phyloP scores from a whole-genome alignment of 352 stramenopile species.

The Saprolegnia diclina region DNA sequence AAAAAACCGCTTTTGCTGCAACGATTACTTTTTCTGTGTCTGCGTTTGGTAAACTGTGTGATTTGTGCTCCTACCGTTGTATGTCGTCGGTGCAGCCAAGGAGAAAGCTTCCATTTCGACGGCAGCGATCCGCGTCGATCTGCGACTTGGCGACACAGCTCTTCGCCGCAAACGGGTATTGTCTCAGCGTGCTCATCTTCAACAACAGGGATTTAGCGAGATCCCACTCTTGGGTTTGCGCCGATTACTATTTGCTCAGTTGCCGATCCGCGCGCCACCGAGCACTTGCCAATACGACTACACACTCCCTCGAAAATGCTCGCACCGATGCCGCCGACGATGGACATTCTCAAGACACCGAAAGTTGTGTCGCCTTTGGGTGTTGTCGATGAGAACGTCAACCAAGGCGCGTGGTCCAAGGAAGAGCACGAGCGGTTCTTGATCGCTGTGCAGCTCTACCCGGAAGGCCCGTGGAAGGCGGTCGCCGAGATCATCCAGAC shows the following conservation, averaged over 20 bases:
- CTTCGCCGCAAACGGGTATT: neutral
- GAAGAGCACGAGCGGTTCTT: conserved; percentile 73
- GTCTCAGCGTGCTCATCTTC: neutral
- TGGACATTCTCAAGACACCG: neutral
- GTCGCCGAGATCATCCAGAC: conserved; percentile 68
- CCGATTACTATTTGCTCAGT: conserved; percentile 14
- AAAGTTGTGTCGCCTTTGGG: neutral
- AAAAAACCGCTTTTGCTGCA: too few species aligned
- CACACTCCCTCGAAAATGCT: neutral
- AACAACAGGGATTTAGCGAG: neutral
- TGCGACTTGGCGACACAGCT: neutral
- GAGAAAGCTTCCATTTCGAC: conserved; percentile 31
- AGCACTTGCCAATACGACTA: neutral
- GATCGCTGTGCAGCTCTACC: conserved; percentile 55
- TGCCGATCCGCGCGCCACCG: neutral
- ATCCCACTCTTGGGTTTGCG: neutral
- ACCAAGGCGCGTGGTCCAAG: conserved; percentile 49
- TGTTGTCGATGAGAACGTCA: neutral
- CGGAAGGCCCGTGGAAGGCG: conserved; percentile 63
- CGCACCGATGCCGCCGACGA: neutral
- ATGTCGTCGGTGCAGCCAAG: too few species aligned
- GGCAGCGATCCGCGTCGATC: conserved; percentile 63
- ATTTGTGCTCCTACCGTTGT: too few species aligned
- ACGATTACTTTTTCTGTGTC: too few species aligned
- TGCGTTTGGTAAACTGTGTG: too few species aligned